These are phyloP conservation scores for Rhodotorula graminis DNA, from an alignment of 768 basidiomycete genomes.

Conservation along the genomic window DNA sequence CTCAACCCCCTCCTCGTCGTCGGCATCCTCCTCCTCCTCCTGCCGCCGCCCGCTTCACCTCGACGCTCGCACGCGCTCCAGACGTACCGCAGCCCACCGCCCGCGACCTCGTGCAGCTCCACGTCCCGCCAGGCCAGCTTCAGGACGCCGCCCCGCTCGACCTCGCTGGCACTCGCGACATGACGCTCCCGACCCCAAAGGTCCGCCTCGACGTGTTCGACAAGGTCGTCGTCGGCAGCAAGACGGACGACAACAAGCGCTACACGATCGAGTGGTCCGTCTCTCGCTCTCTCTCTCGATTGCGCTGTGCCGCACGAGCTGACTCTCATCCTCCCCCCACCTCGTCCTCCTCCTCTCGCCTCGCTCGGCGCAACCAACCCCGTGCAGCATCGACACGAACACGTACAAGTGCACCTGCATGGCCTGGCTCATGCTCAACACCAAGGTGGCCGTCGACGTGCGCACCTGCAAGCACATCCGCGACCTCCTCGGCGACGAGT, in stretches of 20 bases:
- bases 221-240: neutral
- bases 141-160: neutral
- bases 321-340: neutral
- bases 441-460: conserved; percentile 1
- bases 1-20: no score
- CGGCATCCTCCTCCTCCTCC: no score
- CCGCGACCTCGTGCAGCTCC: neutral
- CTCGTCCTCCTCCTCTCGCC: neutral
- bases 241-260: neutral
- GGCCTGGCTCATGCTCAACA: conserved; percentile 11
- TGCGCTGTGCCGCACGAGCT: no score
- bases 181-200: neutral
- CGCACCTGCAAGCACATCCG: conserved; percentile 36
- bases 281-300: no score
- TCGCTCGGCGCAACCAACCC: no score
- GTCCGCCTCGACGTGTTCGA: neutral
- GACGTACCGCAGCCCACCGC: neutral
- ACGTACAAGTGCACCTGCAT: conserved; percentile 27
- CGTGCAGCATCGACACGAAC: neutral
- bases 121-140: neutral
- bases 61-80: no score
- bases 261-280: conserved; percentile 9
- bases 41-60: no score
- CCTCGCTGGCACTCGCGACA: neutral
- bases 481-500: conserved; percentile 32